Evolutionary conservation across 208 protist species (phyloP).

Genomic region (Naegleria gruberi): DNA sequence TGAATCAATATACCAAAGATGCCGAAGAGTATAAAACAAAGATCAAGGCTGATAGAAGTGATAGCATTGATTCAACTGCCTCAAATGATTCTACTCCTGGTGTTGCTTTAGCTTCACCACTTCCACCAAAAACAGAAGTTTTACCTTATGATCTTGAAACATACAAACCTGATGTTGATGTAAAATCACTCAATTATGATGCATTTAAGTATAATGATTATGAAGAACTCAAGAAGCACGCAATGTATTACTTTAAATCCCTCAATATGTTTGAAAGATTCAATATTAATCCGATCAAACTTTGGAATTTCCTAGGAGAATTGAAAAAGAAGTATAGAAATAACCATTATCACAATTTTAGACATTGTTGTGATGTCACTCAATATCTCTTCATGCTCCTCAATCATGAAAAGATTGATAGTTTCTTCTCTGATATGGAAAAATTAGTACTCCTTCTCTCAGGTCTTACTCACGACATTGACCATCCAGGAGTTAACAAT

Average conservation of each 20-base stretch:
- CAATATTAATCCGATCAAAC: background rate
- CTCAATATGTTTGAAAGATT: background rate
- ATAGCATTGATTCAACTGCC: background rate
- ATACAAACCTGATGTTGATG: background rate
- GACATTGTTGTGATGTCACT: conserved; percentile 52
- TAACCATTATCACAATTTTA: conserved; percentile 61
- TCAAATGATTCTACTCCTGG: background rate
- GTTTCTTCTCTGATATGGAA: conserved; percentile 41
- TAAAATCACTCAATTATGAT: background rate
- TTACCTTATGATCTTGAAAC: background rate
- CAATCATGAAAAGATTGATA: background rate
- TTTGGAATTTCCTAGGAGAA: conserved; percentile 17
- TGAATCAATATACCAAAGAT: background rate
- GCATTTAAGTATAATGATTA: background rate
- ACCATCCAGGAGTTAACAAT: conserved; percentile 66
- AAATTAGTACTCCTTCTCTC: conserved; percentile 42
- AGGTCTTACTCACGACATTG: conserved; percentile 55
- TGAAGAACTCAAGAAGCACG: conserved; percentile 1
- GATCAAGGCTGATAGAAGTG: background rate
- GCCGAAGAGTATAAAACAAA: background rate
- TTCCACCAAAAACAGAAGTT: background rate
- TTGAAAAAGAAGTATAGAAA: conserved; percentile 19
- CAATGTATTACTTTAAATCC: background rate
- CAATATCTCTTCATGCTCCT: conserved; percentile 47
- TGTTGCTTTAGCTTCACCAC: background rate